Evolutionary conservation across 106 monocot genomes (phyloP), one percentile per base, ranked within the genome.

Genomic region (Phalaenopsis equestris): DNA sequence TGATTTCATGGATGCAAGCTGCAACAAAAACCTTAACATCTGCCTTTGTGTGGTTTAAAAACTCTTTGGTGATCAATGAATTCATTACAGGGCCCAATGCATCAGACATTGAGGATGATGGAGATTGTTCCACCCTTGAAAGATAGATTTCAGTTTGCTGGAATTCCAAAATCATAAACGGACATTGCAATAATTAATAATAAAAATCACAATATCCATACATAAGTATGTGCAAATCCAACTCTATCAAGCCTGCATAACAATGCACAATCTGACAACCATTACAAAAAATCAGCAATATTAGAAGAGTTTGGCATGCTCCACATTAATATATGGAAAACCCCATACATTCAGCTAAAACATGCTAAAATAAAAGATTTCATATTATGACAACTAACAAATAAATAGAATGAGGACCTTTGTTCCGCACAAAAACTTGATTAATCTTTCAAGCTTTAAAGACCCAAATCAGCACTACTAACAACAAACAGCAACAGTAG

Each of bases 1-100:
- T 94, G 75, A 94, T 88, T 83, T 94, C 94, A 85, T 87, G 90
- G 30, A 88, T 70, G 68, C 94, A 94, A 38, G 91, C 86, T 21
- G 88, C 84, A 21, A 90, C 91, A 77, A 76, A 81, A 78, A 90
- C 87, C 82, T 85, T 88, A 16, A 94, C 91, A 83, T 90, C 85
- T 14, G 46, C 55, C 78, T 90, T 80, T 77, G 82, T 42, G 79
- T 94, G 88, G 15, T 57, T 68, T 73, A 94, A 72, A 5, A 94
- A 79, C 19, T 88, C 86, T 80, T 88, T 88, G 17, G 65, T 64
- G 80, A 81, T 78, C 23, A 94, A 75, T 19, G 86, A 88, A 18
- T 70, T 61, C 84, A 81, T 88, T 80, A 83, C 47, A 42, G 91
- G 91, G 42, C 48, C 10, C 43, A 94, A 79, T n/a, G 90, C 86